Evolutionary conservation across 148 eudicot species (phyloP).

Genomic region (Fagopyrum homotropicum): DNA sequence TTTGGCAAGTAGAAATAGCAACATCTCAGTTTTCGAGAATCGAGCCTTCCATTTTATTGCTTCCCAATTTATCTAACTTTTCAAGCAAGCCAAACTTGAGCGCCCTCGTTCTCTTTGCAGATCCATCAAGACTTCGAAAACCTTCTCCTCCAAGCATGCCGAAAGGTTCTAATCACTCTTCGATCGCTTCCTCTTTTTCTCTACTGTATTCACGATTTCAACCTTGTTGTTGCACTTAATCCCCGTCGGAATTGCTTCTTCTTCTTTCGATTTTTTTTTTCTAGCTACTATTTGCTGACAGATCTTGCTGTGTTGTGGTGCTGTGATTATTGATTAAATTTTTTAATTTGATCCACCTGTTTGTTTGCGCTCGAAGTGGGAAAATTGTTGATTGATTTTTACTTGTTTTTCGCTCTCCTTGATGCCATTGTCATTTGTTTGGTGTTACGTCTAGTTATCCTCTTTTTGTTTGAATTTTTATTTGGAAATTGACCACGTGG

Average conservation of each 20-base stretch:
- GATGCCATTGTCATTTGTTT: neutral
- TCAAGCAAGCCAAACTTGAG: neutral
- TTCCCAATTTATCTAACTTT: neutral
- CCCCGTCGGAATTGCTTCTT: neutral
- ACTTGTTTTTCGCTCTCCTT: neutral
- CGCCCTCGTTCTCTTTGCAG: slow-evolving; percentile 3
- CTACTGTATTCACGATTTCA: neutral
- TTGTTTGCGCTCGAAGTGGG: neutral
- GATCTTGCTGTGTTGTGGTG: neutral
- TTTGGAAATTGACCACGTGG: neutral
- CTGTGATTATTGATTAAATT: neutral
- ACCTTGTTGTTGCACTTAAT: neutral
- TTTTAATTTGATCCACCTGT: neutral
- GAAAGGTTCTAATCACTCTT: neutral
- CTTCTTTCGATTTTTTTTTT: neutral
- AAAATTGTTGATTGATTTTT: neutral
- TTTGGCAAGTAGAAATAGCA: neutral
- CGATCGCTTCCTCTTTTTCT: neutral
- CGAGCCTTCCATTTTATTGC: neutral
- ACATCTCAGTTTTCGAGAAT: neutral
- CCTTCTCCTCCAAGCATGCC: slow-evolving; percentile 4
- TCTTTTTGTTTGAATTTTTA: neutral
- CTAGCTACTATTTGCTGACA: neutral
- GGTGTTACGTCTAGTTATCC: neutral
- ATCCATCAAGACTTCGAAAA: slow-evolving; percentile 9